Base-by-base conservation (phyloP, 2,329 filamentous ascomycete genomes). In the Elsinoe arachidis region DNA sequence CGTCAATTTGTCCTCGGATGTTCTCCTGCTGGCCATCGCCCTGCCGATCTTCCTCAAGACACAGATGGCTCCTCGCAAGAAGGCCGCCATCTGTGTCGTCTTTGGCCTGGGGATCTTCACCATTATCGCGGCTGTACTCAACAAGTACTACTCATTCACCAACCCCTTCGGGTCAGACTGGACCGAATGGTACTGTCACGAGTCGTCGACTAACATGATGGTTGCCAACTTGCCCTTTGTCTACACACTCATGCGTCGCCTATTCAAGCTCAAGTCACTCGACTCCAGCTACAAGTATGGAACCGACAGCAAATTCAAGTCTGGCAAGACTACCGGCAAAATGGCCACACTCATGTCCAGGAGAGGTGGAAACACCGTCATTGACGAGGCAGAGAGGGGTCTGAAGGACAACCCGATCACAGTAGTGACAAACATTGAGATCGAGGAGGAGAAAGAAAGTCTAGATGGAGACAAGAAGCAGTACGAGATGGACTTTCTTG, bases 71-170 rank as follows among this genome's bases (percentile, higher is more conserved):
- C 67, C 64, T 58, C 71, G 72, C 58, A 75, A 79, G 57, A 85
- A 84, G 64, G 52, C 78, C 0, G 73, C 80, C 0, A 69, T 85
- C 0, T 73, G 78, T 46, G 72, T 70, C 23, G 75, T 85, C 21
- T 84, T 85, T 65, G 71, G 76, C 1, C 72, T 85, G 1, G 82
- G 82, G 1, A 64, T 78, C 5, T 78, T 81, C 60, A 70, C 78
- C 63, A 80, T 85, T 52, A 69, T 84, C 14, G 78, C 79, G 14
- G 79, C 81, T 10, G 74, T 80, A 4, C 70, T 85, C n/a, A 84
- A 83, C 69, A 82, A 83, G 60, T 81, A 82, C 64, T 83, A 82
- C 69, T 82, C 79, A 41, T 83, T 85, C 59, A 76, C 70, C 12
- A 68, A 80, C 19, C 79, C 79, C 0, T 83, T 81, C 65, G 79